Evolutionary conservation across 768 basidiomycete species (phyloP).

Genomic region (Boletus vermiculosoides): DNA sequence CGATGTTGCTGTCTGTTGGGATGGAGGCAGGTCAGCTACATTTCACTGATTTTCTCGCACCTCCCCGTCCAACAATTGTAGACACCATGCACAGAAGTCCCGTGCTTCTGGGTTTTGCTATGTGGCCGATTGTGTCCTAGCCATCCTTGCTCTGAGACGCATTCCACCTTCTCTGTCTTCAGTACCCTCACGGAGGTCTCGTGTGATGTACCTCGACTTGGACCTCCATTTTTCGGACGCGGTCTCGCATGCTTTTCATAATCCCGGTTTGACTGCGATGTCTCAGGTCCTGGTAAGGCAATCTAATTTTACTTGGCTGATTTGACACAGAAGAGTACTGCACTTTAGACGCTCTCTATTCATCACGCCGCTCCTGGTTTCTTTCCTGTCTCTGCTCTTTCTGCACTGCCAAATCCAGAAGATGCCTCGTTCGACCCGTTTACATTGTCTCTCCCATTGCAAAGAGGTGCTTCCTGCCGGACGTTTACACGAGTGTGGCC

Average conservation of each 20-base stretch:
- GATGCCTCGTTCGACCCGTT: slow-evolving; percentile 47
- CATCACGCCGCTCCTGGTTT: slow-evolving; percentile 84
- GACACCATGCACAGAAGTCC: slow-evolving; percentile 82
- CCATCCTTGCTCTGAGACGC: slow-evolving; percentile 68
- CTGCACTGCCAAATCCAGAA: slow-evolving; percentile 43
- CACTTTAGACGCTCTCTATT: slow-evolving; percentile 68
- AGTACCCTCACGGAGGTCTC: slow-evolving; percentile 40
- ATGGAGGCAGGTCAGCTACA: slow-evolving; percentile 71
- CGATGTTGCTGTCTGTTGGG: slow-evolving; percentile 81
- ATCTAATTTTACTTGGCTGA: neutral
- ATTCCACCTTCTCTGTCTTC: slow-evolving; percentile 19
- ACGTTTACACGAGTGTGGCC: slow-evolving; percentile 69
- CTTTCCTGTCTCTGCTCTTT: slow-evolving; percentile 65
- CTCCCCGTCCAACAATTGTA: slow-evolving; percentile 19
- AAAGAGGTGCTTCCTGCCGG: slow-evolving; percentile 59
- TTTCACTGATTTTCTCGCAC: neutral
- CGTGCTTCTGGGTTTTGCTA: slow-evolving; percentile 92
- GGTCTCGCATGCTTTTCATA: slow-evolving; percentile 73
- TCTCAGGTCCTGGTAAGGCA: slow-evolving; percentile 49
- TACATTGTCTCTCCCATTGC: slow-evolving; percentile 79
- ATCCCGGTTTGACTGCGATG: slow-evolving; percentile 33
- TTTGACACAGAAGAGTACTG: neutral
- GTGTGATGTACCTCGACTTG: slow-evolving; percentile 88
- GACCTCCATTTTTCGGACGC: slow-evolving; percentile 92
- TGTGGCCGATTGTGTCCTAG: slow-evolving; percentile 84